phyloP scores from a whole-genome alignment of 2,329 filamentous ascomycete genomes.

The Cladophialophora immunda region DNA sequence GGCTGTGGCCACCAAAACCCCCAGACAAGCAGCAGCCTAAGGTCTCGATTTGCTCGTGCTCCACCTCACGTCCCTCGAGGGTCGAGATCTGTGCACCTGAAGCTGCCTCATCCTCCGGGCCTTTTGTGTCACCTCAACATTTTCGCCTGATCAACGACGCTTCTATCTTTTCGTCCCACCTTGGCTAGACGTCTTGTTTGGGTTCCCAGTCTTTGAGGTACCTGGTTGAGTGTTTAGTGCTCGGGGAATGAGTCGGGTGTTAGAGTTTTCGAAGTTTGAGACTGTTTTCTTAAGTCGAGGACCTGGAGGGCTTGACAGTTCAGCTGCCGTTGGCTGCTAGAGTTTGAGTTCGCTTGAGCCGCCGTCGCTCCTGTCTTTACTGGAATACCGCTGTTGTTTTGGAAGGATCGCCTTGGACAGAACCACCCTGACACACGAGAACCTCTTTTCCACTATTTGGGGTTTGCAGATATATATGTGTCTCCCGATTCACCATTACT shows the following conservation, averaged over 20 bases:
- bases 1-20: not conserved
- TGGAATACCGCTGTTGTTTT: constrained; percentile 11
- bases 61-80: constrained; percentile 16
- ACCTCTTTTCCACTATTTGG: not conserved
- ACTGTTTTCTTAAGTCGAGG: not conserved
- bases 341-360: not conserved
- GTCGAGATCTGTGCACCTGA: constrained; percentile 5
- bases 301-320: not conserved
- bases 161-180: constrained; percentile 1
- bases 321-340: not conserved
- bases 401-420: constrained; percentile 20
- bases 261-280: not conserved
- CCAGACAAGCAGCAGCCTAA: not conserved
- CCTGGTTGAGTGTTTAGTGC: constrained; percentile 6
- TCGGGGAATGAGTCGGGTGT: constrained; percentile 4
- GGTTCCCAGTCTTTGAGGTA: not conserved
- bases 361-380: constrained; percentile 25
- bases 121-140: constrained; percentile 25
- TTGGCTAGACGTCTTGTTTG: constrained; percentile 2
- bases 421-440: constrained; percentile 11
- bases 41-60: not conserved
- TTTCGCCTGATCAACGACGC: constrained; percentile 6
- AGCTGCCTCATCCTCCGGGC: constrained; percentile 11
- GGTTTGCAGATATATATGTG: not conserved
- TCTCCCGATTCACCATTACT: not conserved